Evolutionary conservation across 129 eudicot species (phyloP), one percentile per base, ranked within the genome.

Genomic region (Saposhnikovia divaricata): DNA sequence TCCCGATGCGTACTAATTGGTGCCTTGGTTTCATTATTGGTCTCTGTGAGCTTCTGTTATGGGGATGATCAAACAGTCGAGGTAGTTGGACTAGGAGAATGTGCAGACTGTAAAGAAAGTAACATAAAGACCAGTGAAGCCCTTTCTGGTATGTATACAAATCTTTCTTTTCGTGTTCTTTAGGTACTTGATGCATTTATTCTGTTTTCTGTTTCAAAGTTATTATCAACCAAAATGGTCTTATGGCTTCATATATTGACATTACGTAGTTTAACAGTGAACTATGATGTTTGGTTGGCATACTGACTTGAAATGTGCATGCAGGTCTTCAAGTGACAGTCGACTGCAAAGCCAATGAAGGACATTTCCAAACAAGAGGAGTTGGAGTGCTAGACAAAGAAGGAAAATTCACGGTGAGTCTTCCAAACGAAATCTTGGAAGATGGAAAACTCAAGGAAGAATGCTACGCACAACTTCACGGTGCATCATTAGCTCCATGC

Each of bases 391-490:
- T 93, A 3, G 84, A 88, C 77, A 77, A 72, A 74, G 83, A 87
- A 78, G 98, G 98, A 23, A 87, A 88, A 48, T 93, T 93, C 81
- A 85, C 84, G 80, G 87, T 91, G n/a, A 79, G 90, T 27, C 81
- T 93, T 73, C 91, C 98, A 2, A 77, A 85, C 44, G 92, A 91
- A 76, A 79, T 89, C 11, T 48, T 93, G 34, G 74, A 91, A 84
- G 86, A 93, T 78, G 96, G 90, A 13, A 84, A 89, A 21, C 77
- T 90, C 59, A 85, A 81, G 72, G 87, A 90, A 78, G 96, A 93
- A 79, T 93, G 98, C 82, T 88, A 89, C 28, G 89, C 89, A 9
- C 97, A 90, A 78, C 97, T 93, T 78, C 97, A 90, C 77, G 85
- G 89, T 81, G 96, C 97, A 74, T 87, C 89, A 71, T 75, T 82